Evolutionary conservation across 192 early-diverging fungal genomes (phyloP).

Genomic region (Backusella macrospora): DNA sequence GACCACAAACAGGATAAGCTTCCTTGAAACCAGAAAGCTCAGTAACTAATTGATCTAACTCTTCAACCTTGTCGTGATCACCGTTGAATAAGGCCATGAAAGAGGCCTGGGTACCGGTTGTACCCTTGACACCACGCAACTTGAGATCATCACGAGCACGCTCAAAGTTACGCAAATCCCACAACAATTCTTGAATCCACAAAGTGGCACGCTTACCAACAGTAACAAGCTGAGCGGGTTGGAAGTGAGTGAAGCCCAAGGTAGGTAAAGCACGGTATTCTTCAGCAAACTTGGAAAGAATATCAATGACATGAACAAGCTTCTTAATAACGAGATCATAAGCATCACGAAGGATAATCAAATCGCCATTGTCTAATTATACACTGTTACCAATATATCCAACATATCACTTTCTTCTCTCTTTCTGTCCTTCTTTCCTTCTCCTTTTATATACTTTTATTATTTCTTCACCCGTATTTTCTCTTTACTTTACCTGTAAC

Average conservation of each 20-base stretch:
- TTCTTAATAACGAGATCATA: conserved; percentile 91
- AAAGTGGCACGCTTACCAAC: conserved; percentile 96
- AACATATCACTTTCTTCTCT: conserved; percentile 10
- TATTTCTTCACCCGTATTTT: conserved; percentile 3
- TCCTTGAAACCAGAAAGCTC: conserved; percentile 83
- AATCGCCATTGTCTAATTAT: conserved; percentile 87
- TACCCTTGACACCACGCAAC: conserved; percentile 97
- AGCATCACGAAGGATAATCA: conserved; percentile 95
- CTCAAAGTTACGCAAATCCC: conserved; percentile 94
- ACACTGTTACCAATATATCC: background rate
- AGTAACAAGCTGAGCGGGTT: conserved; percentile 97
- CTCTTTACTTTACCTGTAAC: conserved; percentile 65
- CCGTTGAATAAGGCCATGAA: conserved; percentile 95
- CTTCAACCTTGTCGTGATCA: conserved; percentile 92
- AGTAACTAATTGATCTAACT: conserved; percentile 88
- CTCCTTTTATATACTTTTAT: no score
- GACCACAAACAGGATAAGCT: conserved; percentile 91
- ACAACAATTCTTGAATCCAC: conserved; percentile 96
- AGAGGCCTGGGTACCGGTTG: conserved; percentile 97
- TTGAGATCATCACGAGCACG: conserved; percentile 86
- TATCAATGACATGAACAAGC: conserved; percentile 81
- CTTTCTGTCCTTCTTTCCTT: no score
- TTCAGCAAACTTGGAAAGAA: conserved; percentile 77
- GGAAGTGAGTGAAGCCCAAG: conserved; percentile 98
- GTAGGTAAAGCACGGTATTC: conserved; percentile 87